Evolutionary conservation across 2,329 filamentous ascomycete species (phyloP).

Genomic region (Ophiostoma perfectum): DNA sequence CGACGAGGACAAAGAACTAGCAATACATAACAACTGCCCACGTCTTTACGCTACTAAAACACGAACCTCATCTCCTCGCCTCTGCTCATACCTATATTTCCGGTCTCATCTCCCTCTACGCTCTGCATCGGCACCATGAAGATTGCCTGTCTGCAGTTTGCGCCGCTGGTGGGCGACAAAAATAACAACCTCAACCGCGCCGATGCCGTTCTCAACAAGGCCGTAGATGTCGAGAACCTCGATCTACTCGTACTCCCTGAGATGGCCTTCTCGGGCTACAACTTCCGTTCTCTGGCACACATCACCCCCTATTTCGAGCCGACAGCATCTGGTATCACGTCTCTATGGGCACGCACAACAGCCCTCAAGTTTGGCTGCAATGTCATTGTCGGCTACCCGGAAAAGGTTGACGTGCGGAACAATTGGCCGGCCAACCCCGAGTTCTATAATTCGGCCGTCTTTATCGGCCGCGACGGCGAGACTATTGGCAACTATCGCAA

Average conservation of each 20-base stretch:
- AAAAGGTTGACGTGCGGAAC: constrained; percentile 50
- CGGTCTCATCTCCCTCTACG: no score
- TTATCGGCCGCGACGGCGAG: constrained; percentile 56
- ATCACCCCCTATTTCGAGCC: constrained; percentile 66
- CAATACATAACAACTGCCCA: no score
- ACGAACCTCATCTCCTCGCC: no score
- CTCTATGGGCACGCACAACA: constrained; percentile 63
- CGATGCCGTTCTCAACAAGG: constrained; percentile 54
- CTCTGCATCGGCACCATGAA: constrained; percentile 31
- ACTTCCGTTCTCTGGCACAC: constrained; percentile 63
- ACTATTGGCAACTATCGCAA: constrained; percentile 58
- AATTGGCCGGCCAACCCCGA: constrained; percentile 49
- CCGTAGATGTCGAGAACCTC: constrained; percentile 52
- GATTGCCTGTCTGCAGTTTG: constrained; percentile 59
- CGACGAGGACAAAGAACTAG: no score
- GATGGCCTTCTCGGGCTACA: constrained; percentile 72
- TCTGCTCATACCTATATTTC: no score
- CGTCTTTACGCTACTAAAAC: no score
- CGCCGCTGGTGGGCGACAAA: constrained; percentile 63
- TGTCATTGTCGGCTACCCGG: constrained; percentile 70
- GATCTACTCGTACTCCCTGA: constrained; percentile 72
- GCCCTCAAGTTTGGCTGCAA: constrained; percentile 62
- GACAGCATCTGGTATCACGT: constrained; percentile 58
- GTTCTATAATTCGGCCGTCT: constrained; percentile 52
- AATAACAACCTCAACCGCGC: constrained; percentile 65